Base-by-base conservation (phyloP, 306 rosid species). In the Glycine soja region DNA sequence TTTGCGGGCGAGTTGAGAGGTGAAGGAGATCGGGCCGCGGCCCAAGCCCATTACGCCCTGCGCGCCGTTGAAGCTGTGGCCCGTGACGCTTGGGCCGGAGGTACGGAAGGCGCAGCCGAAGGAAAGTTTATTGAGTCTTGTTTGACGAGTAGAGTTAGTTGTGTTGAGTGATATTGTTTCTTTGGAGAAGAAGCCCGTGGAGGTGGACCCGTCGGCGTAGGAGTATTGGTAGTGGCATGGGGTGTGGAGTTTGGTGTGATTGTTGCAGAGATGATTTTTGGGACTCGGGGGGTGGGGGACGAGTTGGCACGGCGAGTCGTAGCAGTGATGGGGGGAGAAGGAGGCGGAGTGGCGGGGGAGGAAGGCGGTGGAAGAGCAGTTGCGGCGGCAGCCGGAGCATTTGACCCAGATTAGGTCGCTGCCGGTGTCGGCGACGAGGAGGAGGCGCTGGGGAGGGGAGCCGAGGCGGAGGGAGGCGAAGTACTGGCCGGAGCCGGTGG, bases 11-110 rank as follows among this genome's bases (percentile, higher is more conserved):
- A 93, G 78, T 77, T 93, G 97, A 2, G 94, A 89, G 2, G 85
- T 53, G 46, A 93, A 91, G 19, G 96, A 93, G 15, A 90, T 93
- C 38, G 96, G 81, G 13, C 96, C 96, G 43, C 90, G 70, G 6
- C 96, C 97, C 70, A 93, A 83, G 64, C 97, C 97, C 92, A 93
- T 80, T 4, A 93, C 96, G 0, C 97, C 97, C 14, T 91, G 87
- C 2, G 95, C 95, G 6, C 95, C 95, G 63, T 83, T 84, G 73
- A 90, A 88, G 72, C 85, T 85, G 10, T 83, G 11, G 2, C 95
- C 97, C 3, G 92, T 82, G 1, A 90, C 77, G 52, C 95, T 88
- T 32, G 95, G 92, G 36, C 96, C 96, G 0, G 90, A 85, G 38
- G 79, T 67, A 65, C 85, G 83, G 74, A 93, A 91, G 4, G 83